Conservation (phyloP, 2,329 filamentous ascomycete species). For the Penicillium sp. region DNA sequence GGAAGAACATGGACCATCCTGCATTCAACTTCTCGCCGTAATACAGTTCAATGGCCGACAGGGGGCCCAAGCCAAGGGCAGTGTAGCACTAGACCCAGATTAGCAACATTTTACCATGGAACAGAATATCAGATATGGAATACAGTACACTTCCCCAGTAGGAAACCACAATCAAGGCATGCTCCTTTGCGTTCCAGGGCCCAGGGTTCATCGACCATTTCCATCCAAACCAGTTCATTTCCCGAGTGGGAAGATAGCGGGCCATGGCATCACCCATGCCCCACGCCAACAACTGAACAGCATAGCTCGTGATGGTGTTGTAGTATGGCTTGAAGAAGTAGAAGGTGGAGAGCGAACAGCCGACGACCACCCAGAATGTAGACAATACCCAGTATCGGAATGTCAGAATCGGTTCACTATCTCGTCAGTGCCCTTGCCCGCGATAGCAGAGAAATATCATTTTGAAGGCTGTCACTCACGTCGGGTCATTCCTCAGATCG, state of each 20-base stretch:
- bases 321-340: constrained; percentile 5
- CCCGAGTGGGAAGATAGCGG: background rate
- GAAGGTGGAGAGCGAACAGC: constrained; percentile 1
- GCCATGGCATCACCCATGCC: constrained; percentile 2
- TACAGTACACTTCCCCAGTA: background rate
- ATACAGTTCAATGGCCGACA: constrained; percentile 4
- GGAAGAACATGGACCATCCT: constrained; percentile 4
- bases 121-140: background rate
- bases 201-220: constrained; percentile 1
- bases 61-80: background rate
- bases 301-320: constrained; percentile 2
- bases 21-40: constrained; percentile 1
- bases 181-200: constrained; percentile 5
- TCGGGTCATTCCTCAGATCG: constrained; percentile 5
- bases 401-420: constrained; percentile 2
- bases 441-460: background rate
- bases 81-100: constrained; percentile 1
- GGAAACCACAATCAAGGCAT: constrained; percentile 1
- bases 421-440: background rate
- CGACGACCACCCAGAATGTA: constrained; percentile 3
- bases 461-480: background rate
- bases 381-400: background rate
- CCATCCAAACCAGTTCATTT: constrained; percentile 4
- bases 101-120: background rate
- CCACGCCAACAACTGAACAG: constrained; percentile 2